These are phyloP conservation scores for Penicillium glabrum DNA, from an alignment of 2,329 filamentous ascomycete genomes.

Conservation along the genomic window DNA sequence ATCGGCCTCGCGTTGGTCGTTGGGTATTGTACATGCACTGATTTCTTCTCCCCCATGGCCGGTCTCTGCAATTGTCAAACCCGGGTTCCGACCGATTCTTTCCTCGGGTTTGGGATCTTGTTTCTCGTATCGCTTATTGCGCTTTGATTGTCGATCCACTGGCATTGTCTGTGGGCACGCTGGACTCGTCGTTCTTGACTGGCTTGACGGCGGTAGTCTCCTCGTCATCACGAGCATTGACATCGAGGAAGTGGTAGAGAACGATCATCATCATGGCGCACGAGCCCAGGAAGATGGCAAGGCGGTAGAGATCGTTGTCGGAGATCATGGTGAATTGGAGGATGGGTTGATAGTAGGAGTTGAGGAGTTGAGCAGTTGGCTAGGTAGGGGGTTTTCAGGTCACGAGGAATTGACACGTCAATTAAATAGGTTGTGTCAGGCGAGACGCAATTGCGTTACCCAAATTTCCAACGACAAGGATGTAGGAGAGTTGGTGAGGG, in stretches of 20 bases:
- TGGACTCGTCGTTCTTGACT: conserved; percentile 7
- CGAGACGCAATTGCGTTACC: background rate
- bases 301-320: conserved; percentile 83
- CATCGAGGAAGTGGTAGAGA: conserved; percentile 92
- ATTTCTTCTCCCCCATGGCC: background rate
- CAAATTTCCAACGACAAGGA: background rate
- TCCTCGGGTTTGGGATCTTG: background rate
- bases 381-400: background rate
- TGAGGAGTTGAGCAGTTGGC: background rate
- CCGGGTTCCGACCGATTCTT: conserved; percentile 3
- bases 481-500: background rate
- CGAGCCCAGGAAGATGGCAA: conserved; percentile 90
- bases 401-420: background rate
- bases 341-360: background rate
- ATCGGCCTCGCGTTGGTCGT: background rate
- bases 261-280: conserved; percentile 90
- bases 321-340: conserved; percentile 74
- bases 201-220: conserved; percentile 9
- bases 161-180: conserved; percentile 4
- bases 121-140: conserved; percentile 2
- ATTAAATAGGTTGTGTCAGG: background rate
- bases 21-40: conserved; percentile 15
- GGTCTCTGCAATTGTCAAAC: background rate
- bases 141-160: conserved; percentile 2
- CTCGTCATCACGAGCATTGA: conserved; percentile 70